Evolutionary conservation across 2,329 filamentous ascomycete species (phyloP), one percentile per base, ranked within the genome.

Genomic region (Colletotrichum lindemuthianum): DNA sequence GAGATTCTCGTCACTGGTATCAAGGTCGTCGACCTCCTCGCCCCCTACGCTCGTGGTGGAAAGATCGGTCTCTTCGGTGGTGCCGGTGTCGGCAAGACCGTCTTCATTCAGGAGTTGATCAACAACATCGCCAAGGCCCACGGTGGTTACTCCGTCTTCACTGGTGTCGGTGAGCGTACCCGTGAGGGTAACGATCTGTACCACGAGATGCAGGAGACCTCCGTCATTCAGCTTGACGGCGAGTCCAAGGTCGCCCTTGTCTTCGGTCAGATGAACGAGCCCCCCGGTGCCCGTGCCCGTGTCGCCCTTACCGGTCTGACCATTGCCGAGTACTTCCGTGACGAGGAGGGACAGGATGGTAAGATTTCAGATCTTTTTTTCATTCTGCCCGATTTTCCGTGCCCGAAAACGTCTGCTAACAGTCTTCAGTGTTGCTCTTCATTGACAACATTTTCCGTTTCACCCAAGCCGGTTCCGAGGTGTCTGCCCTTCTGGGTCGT

Each of bases 391-490:
- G 12, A 44, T n/a, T 15, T 10, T 44, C 51, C 45, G 7, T n/a
- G 4, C 2, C 39, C 13, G 43, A 8, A 10, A 10, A 10, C 10
- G n/a, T n/a, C 9, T 51, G 61, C 75, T 77, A 69, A 78, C 66
- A 63, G 11, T 63, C 52, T 1, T 34, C 36, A 91, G 93, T 97
- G 88, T 88, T 97, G 80, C 93, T 97, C 82, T 97, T 98, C 88
- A 98, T 98, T 82, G 96, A 99, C 91, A 99, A 99, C 89, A 98
- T 99, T 85, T 98, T 97, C 93, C 92, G 96, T 79, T 98, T 98
- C 89, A 97, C 95, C 72, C 95, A 98, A 86, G 96, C 96, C 81
- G 96, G 96, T 94, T 98, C 96, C 77, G 96, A 99, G 86, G 96
- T 99, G 89, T 98, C 95, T 86, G 96, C 96, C 78, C 90, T 99